Base-by-base conservation (phyloP, 192 early-diverging fungal species). In the Piromyces finnis region DNA sequence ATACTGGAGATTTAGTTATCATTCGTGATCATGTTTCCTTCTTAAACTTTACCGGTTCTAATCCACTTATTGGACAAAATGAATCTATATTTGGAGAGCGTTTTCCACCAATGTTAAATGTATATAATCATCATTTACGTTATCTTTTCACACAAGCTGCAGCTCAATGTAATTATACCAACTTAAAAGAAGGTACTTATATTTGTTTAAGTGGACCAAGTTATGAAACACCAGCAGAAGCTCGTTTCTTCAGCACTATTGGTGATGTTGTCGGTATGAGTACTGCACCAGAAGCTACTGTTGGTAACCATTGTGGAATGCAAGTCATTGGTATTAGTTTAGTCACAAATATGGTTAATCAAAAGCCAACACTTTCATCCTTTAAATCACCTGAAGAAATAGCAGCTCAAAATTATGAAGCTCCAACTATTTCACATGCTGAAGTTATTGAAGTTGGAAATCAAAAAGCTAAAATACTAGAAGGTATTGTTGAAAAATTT, bases 251-350 rank as follows among this genome's bases (percentile, higher is more conserved):
- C 81, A 77, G 80, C 79, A 27, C 30, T 14, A 83, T 92, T 27
- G 94, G 94, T 32, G 95, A 96, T 84, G 89, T 90, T 77, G 92
- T 98, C 16, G 95, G 95, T 28, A 95, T 96, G 91, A 93, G 91
- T 22, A 96, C 94, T 9, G 91, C 94, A 36, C 95, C 96, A 0
- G 96, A 97, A 81, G 92, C 95, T 26, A 85, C 96, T 77, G 90
- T 93, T n/a, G 95, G 95, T 27, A 87, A 90, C 17, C 95, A 97
- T 82, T 89, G 90, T 77, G 94, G 94, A 14, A 87, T 97, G 77
- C 86, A 89, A 41, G 92, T 96, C 7, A 83, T 97, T 59, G 94
- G 93, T 30, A 79, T 96, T 36, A 90, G 88, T 77, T 85, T 96
- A 81, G 90, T 96, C 51, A 96, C 96, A 22, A 95, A 93, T 82